Conservation (phyloP, 495 filamentous ascomycete species). For the Astrothelium subdiscretum region DNA sequence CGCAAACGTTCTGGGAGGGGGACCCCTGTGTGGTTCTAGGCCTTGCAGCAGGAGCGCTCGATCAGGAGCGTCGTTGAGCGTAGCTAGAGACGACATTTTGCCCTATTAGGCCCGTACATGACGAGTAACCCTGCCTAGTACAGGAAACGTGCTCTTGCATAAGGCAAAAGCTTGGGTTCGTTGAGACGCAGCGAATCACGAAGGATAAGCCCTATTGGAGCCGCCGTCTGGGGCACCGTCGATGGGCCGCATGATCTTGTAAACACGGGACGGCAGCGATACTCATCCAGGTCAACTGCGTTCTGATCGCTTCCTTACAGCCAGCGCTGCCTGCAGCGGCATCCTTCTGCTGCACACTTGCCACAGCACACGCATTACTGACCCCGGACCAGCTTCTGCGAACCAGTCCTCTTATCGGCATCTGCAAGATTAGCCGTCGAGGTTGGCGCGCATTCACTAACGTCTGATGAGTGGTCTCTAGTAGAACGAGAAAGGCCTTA, state of each 20-base stretch:
- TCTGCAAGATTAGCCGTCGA: background rate
- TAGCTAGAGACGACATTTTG: background rate
- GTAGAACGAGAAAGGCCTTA: background rate
- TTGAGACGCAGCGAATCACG: background rate
- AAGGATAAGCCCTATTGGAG: slow-evolving; percentile 5
- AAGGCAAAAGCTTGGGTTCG: background rate
- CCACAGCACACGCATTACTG: background rate
- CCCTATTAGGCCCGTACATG: background rate
- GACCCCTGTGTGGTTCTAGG: background rate
- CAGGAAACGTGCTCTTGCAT: slow-evolving; percentile 1
- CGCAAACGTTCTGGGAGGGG: background rate
- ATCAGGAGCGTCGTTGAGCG: background rate
- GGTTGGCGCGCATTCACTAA: background rate
- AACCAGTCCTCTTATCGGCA: background rate
- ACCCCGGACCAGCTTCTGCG: background rate
- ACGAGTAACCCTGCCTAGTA: background rate
- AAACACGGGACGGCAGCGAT: slow-evolving; percentile 19
- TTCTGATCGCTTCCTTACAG: slow-evolving; percentile 7
- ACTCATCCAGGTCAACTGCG: background rate
- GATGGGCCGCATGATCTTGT: slow-evolving; percentile 15
- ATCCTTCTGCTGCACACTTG: background rate
- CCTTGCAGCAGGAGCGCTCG: background rate
- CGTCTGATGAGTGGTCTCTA: background rate
- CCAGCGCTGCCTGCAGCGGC: background rate
- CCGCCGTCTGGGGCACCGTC: slow-evolving; percentile 1